phyloP scores from a whole-genome alignment of 805 yeast species.

The Priceomyces medius region DNA sequence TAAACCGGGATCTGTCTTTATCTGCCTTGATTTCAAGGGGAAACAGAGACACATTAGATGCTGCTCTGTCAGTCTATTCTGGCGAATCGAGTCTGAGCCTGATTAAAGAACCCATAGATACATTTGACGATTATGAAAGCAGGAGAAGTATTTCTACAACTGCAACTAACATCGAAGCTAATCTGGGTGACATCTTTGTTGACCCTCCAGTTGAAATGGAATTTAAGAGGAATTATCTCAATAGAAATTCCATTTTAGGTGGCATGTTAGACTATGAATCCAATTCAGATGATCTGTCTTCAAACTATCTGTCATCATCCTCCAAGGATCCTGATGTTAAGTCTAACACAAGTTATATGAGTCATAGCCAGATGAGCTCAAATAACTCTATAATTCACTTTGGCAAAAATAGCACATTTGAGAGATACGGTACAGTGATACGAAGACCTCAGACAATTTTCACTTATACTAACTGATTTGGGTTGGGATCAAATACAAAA shows the following conservation, averaged over 20 bases:
- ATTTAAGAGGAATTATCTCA: conserved; percentile 21
- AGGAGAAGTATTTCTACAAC: conserved; percentile 2
- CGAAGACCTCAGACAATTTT: neutral
- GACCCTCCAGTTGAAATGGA: conserved; percentile 23
- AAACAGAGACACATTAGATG: neutral
- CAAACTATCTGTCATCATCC: conserved; percentile 3
- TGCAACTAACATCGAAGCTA: conserved; percentile 1
- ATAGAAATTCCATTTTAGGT: conserved; percentile 42
- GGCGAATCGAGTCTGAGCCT: neutral
- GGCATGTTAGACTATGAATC: conserved; percentile 45
- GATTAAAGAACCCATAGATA: neutral
- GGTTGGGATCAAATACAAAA: neutral
- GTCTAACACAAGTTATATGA: neutral
- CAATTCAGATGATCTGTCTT: conserved; percentile 8
- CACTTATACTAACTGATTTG: neutral
- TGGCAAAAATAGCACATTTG: conserved; percentile 10
- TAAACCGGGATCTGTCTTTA: conserved; percentile 3
- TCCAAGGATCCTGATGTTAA: neutral
- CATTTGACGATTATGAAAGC: too few species aligned
- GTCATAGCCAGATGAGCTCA: neutral
- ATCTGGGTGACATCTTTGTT: conserved; percentile 3
- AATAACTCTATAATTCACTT: conserved; percentile 6
- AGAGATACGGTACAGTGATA: conserved; percentile 14
- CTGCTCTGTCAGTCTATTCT: neutral
- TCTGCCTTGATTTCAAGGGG: neutral